Conservation (phyloP, 2,329 filamentous ascomycete species). For the Neoarthrinium moseri region DNA sequence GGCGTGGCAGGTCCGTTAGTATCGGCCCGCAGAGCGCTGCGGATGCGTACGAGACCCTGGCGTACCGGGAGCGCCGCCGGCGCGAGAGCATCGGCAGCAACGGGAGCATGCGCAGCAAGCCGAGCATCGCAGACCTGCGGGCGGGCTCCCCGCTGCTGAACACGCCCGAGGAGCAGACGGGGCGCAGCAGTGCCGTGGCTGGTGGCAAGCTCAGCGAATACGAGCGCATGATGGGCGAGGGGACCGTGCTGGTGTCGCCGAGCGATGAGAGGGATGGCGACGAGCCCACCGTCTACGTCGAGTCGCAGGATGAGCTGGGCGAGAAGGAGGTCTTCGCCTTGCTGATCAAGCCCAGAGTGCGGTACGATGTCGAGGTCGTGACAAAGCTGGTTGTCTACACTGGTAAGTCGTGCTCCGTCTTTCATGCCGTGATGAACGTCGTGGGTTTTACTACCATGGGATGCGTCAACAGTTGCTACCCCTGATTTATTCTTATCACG, state of each 20-base stretch:
- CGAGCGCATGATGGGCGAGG: conserved; percentile 73
- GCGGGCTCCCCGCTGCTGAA: conserved; percentile 3
- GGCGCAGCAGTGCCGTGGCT: conserved; percentile 23
- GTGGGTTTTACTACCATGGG: not conserved
- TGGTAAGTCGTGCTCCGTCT: conserved; percentile 53
- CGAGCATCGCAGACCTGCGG: conserved; percentile 39
- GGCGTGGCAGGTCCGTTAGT: conserved; percentile 76
- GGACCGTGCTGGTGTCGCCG: conserved; percentile 42
- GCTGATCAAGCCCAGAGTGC: conserved; percentile 81
- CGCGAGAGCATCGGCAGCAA: conserved; percentile 56
- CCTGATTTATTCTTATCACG: no score
- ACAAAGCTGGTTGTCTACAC: conserved; percentile 95
- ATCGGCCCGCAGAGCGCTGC: conserved; percentile 94
- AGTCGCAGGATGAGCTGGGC: conserved; percentile 52
- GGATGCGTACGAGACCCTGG: conserved; percentile 92
- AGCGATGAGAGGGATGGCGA: conserved; percentile 28
- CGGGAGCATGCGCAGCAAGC: conserved; percentile 42
- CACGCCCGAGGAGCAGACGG: conserved; percentile 27
- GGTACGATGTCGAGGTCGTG: conserved; percentile 98
- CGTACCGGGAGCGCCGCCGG: conserved; percentile 72
- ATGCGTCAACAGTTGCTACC: not conserved
- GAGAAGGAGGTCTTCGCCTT: conserved; percentile 81
- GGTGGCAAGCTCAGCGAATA: conserved; percentile 57
- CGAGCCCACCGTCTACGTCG: conserved; percentile 34
- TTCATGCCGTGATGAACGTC: no score